A percentile compares a stretch with the other conserved stretches of the same genome.
These are phyloP conservation scores for Annulohypoxylon truncatum DNA, from an alignment of 2,329 filamentous ascomycete species.

Conservation along the genomic window DNA sequence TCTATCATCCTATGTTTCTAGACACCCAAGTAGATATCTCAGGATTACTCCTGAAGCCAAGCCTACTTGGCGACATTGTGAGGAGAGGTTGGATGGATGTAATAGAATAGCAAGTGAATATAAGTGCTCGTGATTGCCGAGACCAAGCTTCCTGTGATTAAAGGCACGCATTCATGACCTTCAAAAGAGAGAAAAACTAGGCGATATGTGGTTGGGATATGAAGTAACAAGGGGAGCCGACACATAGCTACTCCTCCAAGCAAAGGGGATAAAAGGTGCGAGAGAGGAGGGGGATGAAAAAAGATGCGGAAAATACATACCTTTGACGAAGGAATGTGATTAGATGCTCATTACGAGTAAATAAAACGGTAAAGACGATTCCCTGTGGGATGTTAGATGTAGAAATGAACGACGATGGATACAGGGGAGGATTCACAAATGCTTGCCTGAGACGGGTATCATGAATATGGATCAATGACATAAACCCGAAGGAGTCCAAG, in stretches of 20 bases:
- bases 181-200: not conserved
- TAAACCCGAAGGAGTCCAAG: conserved; percentile 1
- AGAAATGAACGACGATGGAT: not conserved
- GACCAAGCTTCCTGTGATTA: too few relatives aligned
- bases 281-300: not conserved
- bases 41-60: not conserved
- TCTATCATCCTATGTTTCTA: not conserved
- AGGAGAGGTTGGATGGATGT: not conserved
- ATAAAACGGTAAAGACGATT: not conserved
- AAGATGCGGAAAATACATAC: conserved; percentile 6
- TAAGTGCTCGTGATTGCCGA: not conserved
- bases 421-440: conserved; percentile 5
- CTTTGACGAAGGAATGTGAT: conserved; percentile 3
- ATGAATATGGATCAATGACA: not conserved
- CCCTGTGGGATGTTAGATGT: not conserved
- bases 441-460: not conserved
- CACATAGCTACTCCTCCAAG: not conserved
- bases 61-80: not conserved
- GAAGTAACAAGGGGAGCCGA: not conserved
- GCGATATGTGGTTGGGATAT: not conserved
- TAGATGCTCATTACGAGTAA: not conserved
- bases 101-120: not conserved
- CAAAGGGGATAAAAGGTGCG: not conserved
- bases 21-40: not conserved
- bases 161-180: not conserved